phyloP scores from a whole-genome alignment of 2,329 filamentous ascomycete species.

The Chrysoporthe puriensis region DNA sequence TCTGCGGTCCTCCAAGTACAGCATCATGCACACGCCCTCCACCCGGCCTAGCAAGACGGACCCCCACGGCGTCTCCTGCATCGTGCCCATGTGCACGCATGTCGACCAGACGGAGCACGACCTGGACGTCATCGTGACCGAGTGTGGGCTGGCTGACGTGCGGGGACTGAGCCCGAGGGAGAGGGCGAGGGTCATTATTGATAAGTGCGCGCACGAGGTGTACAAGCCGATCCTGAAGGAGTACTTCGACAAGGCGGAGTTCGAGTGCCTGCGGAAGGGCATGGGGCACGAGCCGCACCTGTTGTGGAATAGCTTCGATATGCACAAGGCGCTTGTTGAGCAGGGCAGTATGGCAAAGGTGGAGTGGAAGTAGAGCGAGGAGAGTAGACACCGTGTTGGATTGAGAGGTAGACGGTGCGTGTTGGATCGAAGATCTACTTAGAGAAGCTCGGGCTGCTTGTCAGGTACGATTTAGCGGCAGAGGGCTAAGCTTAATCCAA shows the following conservation, averaged over 20 bases:
- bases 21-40: conserved; percentile 91
- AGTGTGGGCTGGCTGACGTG: conserved; percentile 80
- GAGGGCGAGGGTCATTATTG: conserved; percentile 81
- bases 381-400: background rate
- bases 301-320: conserved; percentile 83
- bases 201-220: conserved; percentile 83
- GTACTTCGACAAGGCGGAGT: conserved; percentile 86
- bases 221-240: conserved; percentile 81
- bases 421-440: background rate
- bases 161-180: conserved; percentile 79
- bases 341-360: conserved; percentile 87
- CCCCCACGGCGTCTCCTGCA: conserved; percentile 79
- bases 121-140: conserved; percentile 82
- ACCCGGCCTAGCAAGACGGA: conserved; percentile 81
- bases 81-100: conserved; percentile 93
- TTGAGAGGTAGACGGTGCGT: background rate
- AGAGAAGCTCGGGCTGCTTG: background rate
- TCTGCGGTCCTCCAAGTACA: conserved; percentile 78
- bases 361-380: conserved; percentile 56
- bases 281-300: conserved; percentile 91
- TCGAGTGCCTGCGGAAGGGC: conserved; percentile 81
- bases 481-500: conserved; percentile 12
- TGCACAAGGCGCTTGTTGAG: conserved; percentile 82
- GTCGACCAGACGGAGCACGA: conserved; percentile 94
- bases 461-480: conserved; percentile 8